Percentiles rank a stretch among this genome's conserved stretches.
phyloP scores from a whole-genome alignment of 2,329 filamentous ascomycete species.

The Albophoma yamanashiensis region DNA sequence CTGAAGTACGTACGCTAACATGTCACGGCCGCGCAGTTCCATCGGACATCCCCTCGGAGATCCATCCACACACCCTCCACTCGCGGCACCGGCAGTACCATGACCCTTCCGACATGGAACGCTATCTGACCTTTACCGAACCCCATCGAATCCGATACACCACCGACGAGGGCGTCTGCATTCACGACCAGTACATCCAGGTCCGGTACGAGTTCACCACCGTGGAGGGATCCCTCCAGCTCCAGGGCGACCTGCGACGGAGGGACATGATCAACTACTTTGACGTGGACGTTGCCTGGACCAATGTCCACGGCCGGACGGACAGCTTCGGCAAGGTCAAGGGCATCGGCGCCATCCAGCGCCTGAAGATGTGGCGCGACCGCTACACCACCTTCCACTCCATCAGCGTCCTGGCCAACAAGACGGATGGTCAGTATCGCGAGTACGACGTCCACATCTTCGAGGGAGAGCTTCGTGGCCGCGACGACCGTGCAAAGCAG shows the following conservation, averaged over 20 bases:
- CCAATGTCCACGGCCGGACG: conserved; percentile 35
- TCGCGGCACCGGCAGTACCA: conserved; percentile 39
- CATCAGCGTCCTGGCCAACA: conserved; percentile 36
- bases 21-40: conserved; percentile 25
- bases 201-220: conserved; percentile 41
- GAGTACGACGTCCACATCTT: conserved; percentile 38
- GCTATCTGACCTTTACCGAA: conserved; percentile 35
- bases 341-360: conserved; percentile 39
- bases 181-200: conserved; percentile 36
- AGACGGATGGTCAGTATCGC: conserved; percentile 31
- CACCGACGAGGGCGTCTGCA: conserved; percentile 31
- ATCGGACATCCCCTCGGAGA: conserved; percentile 30
- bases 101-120: conserved; percentile 38
- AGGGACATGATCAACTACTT: conserved; percentile 40
- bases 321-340: conserved; percentile 39
- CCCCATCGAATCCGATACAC: conserved; percentile 38
- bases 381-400: conserved; percentile 35
- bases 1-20: conserved; percentile 1
- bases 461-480: conserved; percentile 32
- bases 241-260: conserved; percentile 36
- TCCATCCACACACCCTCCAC: conserved; percentile 38
- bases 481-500: conserved; percentile 34
- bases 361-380: conserved; percentile 42
- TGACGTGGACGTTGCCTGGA: conserved; percentile 42
- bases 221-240: conserved; percentile 33